These are phyloP conservation scores for Isatis tinctoria DNA, from an alignment of 345 rosid genomes.

Conservation along the genomic window DNA sequence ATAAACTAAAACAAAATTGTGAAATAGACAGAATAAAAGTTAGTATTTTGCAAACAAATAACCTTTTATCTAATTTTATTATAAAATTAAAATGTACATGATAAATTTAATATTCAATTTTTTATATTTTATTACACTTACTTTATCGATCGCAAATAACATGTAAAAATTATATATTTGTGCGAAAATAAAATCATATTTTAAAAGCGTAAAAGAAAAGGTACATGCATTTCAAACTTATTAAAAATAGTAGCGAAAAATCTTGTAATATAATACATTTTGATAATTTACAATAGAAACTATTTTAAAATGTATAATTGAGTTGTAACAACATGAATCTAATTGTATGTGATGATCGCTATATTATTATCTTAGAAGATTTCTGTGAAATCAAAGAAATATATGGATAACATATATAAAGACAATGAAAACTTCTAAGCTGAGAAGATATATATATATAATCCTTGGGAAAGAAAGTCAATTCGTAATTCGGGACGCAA, in stretches of 20 bases:
- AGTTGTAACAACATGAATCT: not conserved
- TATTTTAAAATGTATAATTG: not conserved
- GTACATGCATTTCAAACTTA: not conserved
- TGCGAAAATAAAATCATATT: too few species aligned
- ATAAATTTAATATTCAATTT: too few species aligned
- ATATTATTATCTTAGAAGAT: not conserved
- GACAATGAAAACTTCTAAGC: not conserved
- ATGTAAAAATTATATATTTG: too few species aligned
- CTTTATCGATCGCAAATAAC: too few species aligned
- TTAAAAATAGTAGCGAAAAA: not conserved
- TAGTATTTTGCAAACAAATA: too few species aligned
- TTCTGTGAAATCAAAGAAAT: not conserved
- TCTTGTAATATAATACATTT: not conserved
- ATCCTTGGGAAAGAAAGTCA: not conserved
- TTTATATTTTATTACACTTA: too few species aligned
- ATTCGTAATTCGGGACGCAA: too few species aligned
- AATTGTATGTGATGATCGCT: not conserved
- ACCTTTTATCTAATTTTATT: too few species aligned
- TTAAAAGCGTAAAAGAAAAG: too few species aligned
- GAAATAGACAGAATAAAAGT: not conserved
- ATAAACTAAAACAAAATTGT: too few species aligned
- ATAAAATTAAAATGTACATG: too few species aligned
- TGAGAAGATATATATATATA: not conserved
- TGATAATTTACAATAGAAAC: not conserved
- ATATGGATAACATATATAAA: not conserved